Conservation (phyloP, 805 yeast genomes). For the Ogataea parapolymorpha region DNA sequence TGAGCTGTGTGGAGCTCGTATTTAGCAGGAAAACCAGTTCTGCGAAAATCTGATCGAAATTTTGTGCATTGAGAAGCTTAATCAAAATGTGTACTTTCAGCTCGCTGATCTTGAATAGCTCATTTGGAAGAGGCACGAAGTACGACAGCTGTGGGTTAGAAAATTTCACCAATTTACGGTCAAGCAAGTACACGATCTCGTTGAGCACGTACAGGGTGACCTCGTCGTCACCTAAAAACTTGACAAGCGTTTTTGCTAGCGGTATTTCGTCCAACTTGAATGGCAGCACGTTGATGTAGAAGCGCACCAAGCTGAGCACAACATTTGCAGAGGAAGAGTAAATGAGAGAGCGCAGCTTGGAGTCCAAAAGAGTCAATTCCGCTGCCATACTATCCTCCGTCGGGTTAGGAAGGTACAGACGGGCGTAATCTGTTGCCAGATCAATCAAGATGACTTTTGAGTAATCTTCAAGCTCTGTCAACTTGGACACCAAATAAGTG, state of each 20-base stretch:
- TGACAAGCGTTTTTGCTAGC: conserved; percentile 49
- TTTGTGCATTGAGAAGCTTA: conserved; percentile 51
- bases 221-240: conserved; percentile 14
- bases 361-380: conserved; percentile 57
- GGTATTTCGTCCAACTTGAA: conserved; percentile 47
- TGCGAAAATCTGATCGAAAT: conserved; percentile 47
- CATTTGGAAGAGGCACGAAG: conserved; percentile 59
- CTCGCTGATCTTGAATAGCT: conserved; percentile 39
- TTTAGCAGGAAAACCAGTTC: conserved; percentile 61
- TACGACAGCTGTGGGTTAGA: conserved; percentile 34
- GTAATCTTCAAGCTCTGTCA: conserved; percentile 66
- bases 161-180: conserved; percentile 38
- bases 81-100: conserved; percentile 63
- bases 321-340: conserved; percentile 58
- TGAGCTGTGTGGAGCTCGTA: conserved; percentile 19
- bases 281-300: conserved; percentile 57
- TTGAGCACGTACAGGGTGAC: conserved; percentile 11
- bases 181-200: conserved; percentile 23
- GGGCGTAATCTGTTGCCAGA: conserved; percentile 61
- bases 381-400: conserved; percentile 36
- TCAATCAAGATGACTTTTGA: conserved; percentile 59
- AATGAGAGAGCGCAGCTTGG: conserved; percentile 43
- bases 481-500: conserved; percentile 39
- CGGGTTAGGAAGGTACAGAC: conserved; percentile 59
- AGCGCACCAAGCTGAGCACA: conserved; percentile 55